These are phyloP conservation scores for Russula emetica DNA, from an alignment of 768 basidiomycete genomes.

Conservation along the genomic window DNA sequence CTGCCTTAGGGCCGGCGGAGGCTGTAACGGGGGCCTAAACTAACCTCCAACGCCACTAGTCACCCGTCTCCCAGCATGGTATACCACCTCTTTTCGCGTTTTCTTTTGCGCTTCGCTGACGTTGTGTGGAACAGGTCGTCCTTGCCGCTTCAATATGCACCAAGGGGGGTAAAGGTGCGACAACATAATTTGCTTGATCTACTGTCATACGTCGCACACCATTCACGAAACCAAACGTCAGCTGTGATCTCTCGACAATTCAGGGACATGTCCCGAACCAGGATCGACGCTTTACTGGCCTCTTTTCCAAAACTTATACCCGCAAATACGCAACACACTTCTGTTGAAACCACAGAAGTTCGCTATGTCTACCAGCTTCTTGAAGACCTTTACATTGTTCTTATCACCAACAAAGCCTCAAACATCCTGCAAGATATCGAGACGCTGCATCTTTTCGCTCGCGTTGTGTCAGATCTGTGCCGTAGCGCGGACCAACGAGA, in stretches of 20 bases:
- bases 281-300: slow-evolving; percentile 92
- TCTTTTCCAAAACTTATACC: slow-evolving; percentile 98
- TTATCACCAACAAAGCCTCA: slow-evolving; percentile 98
- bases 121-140: slow-evolving; percentile 59
- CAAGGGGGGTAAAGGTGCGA: slow-evolving; percentile 86
- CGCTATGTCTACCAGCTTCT: slow-evolving; percentile 96
- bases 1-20: slow-evolving; percentile 15
- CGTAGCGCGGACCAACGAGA: slow-evolving; percentile 83
- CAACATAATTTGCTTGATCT: background rate
- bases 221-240: slow-evolving; percentile 34
- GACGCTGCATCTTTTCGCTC: slow-evolving; percentile 89
- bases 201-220: background rate
- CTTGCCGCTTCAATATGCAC: slow-evolving; percentile 94
- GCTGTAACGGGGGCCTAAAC: background rate
- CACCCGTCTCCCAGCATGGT: slow-evolving; percentile 19
- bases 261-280: slow-evolving; percentile 83
- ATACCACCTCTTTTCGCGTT: background rate
- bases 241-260: slow-evolving; percentile 97
- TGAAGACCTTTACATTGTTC: slow-evolving; percentile 93
- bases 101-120: background rate
- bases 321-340: slow-evolving; percentile 89
- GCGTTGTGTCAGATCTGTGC: slow-evolving; percentile 90
- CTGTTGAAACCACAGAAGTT: slow-evolving; percentile 92
- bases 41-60: background rate
- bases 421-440: slow-evolving; percentile 99